These are phyloP conservation scores for Taphrina confusa DNA, from an alignment of 1,139 yeast genomes.

Conservation along the genomic window DNA sequence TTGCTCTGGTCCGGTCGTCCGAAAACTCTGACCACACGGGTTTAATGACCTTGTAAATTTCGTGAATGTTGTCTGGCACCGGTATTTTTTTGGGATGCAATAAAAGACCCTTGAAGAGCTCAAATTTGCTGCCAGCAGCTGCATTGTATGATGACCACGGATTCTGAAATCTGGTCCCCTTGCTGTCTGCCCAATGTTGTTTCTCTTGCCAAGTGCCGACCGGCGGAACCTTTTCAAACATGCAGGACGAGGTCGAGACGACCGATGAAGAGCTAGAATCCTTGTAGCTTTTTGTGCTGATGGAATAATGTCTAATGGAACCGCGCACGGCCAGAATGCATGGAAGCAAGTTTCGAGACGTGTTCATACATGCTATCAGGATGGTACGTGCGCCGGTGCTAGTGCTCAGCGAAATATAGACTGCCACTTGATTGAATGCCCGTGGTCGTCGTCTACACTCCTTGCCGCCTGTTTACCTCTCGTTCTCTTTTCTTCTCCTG, in stretches of 20 bases:
- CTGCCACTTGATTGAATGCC: conserved; percentile 6
- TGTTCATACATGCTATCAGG: background rate
- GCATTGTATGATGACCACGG: conserved; percentile 28
- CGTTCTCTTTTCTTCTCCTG: no score
- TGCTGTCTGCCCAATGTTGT: background rate
- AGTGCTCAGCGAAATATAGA: background rate
- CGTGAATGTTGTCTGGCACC: conserved; percentile 27
- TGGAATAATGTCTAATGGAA: no score
- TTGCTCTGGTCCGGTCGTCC: conserved; percentile 33
- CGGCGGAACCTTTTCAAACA: conserved; percentile 3
- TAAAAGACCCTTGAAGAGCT: conserved; percentile 10
- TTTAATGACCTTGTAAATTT: conserved; percentile 13
- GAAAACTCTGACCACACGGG: conserved; percentile 15
- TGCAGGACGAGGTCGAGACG: conserved; percentile 11
- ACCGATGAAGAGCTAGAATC: no score
- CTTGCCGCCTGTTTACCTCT: no score
- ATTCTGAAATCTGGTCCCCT: conserved; percentile 10
- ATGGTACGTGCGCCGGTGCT: conserved; percentile 3
- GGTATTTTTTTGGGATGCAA: conserved; percentile 23
- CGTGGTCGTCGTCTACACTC: no score
- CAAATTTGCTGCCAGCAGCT: conserved; percentile 3
- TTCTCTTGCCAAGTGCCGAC: background rate
- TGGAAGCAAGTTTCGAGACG: conserved; percentile 3
- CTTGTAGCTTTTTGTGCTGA: no score
- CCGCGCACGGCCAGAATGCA: background rate